Evolutionary conservation across 2,329 filamentous ascomycete species (phyloP).

Genomic region (Endoconidiophora laricicola): DNA sequence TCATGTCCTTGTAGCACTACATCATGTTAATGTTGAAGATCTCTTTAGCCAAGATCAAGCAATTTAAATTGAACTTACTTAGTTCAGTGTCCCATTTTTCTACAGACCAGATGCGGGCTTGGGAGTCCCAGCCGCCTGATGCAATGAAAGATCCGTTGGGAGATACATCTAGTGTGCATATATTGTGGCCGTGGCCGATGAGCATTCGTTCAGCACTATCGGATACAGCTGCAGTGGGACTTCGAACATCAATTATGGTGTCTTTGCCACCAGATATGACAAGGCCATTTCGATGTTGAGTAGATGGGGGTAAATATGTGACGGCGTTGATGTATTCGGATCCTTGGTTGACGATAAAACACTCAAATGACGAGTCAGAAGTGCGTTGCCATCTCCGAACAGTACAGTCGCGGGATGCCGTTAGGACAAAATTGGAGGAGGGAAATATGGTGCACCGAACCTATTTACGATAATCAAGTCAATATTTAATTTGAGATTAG

Average conservation of each 20-base stretch:
- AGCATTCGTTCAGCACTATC: conserved; percentile 76
- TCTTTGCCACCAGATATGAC: conserved; percentile 82
- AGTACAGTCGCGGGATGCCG: conserved; percentile 80
- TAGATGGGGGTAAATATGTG: conserved; percentile 54
- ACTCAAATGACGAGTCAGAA: conserved; percentile 46
- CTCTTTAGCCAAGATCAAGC: not conserved
- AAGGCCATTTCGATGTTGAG: conserved; percentile 57
- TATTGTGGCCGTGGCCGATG: conserved; percentile 71
- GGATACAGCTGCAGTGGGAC: conserved; percentile 46
- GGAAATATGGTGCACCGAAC: conserved; percentile 78
- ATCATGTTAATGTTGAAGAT: not conserved
- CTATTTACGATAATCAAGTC: conserved; percentile 28
- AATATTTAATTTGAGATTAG: not conserved
- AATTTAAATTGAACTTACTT: conserved; percentile 14
- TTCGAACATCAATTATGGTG: conserved; percentile 78
- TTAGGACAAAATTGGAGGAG: conserved; percentile 52
- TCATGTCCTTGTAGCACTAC: conserved; percentile 54
- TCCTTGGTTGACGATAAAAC: conserved; percentile 61
- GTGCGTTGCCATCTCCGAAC: conserved; percentile 71
- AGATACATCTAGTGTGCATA: conserved; percentile 71
- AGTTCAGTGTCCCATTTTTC: conserved; percentile 66
- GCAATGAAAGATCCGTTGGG: conserved; percentile 58
- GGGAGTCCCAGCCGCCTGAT: conserved; percentile 86
- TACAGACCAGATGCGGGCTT: conserved; percentile 75
- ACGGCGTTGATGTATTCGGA: conserved; percentile 78